Conservation (phyloP, 73 alveolate genomes). For the Paramecium octaurelia region DNA sequence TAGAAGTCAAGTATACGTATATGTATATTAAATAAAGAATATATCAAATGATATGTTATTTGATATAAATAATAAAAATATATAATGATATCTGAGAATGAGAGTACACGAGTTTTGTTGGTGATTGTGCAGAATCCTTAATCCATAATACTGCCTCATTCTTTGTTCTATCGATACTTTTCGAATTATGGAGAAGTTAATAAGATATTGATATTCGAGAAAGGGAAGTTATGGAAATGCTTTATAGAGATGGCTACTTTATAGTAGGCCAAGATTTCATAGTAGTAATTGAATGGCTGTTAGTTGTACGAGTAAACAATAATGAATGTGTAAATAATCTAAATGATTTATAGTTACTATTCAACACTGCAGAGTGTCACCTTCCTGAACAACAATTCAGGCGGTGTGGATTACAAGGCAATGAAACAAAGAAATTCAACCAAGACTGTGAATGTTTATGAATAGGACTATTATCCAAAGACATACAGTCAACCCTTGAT, state of each 20-base stretch:
- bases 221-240: constrained; percentile 56
- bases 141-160: constrained; percentile 41
- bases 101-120: constrained; percentile 14
- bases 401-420: constrained; percentile 60
- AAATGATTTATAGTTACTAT: neutral
- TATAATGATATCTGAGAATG: neutral
- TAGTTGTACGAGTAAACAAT: constrained; percentile 23
- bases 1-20: too few relatives aligned
- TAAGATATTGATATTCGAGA: constrained; percentile 54
- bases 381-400: constrained; percentile 56
- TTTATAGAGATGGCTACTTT: constrained; percentile 59
- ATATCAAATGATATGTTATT: neutral
- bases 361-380: constrained; percentile 32
- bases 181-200: constrained; percentile 46
- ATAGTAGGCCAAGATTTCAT: constrained; percentile 35
- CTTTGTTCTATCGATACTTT: constrained; percentile 40
- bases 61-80: neutral
- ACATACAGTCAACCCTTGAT: constrained; percentile 4
- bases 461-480: neutral
- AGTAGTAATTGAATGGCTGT: constrained; percentile 35
- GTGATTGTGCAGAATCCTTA: constrained; percentile 32
- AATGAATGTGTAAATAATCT: constrained; percentile 49
- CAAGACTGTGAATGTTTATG: neutral
- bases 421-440: constrained; percentile 26
- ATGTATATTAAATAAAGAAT: too few relatives aligned